These are phyloP conservation scores for Nemania abortiva DNA, from an alignment of 2,329 filamentous ascomycete species.

Conservation along the genomic window DNA sequence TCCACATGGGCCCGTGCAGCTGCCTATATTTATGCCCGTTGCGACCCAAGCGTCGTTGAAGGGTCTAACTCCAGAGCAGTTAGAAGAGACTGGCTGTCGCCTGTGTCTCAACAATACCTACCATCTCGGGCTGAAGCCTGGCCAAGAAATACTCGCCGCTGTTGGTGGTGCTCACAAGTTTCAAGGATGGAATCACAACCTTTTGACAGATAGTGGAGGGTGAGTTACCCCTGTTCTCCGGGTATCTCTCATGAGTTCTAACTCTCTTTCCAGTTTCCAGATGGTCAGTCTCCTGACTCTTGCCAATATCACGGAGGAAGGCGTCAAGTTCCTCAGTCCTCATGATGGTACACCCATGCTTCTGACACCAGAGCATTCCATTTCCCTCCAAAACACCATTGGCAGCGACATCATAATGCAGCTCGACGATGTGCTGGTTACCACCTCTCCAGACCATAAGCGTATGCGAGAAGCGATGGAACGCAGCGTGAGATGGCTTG, in stretches of 20 bases:
- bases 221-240: constrained; percentile 53
- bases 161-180: constrained; percentile 94
- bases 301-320: constrained; percentile 93
- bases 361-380: constrained; percentile 96
- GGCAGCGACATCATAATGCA: constrained; percentile 99
- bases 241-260: constrained; percentile 14
- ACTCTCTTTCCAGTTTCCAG: constrained; percentile 78
- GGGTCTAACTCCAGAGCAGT: constrained; percentile 90
- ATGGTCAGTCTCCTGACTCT: constrained; percentile 98
- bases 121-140: constrained; percentile 93
- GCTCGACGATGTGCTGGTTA: constrained; percentile 96
- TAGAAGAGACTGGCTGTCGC: constrained; percentile 88
- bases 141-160: constrained; percentile 86
- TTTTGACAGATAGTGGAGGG: constrained; percentile 85
- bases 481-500: constrained; percentile 93
- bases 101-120: constrained; percentile 99
- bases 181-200: constrained; percentile 95
- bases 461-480: constrained; percentile 97
- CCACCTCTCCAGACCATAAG: constrained; percentile 87
- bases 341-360: constrained; percentile 97
- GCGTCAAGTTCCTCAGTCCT: constrained; percentile 94
- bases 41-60: constrained; percentile 97
- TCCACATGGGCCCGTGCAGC: constrained; percentile 89
- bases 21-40: constrained; percentile 98
- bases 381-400: constrained; percentile 94